Evolutionary conservation across 2,329 filamentous ascomycete genomes (phyloP).

Genomic region (Monilinia aucupariae): DNA sequence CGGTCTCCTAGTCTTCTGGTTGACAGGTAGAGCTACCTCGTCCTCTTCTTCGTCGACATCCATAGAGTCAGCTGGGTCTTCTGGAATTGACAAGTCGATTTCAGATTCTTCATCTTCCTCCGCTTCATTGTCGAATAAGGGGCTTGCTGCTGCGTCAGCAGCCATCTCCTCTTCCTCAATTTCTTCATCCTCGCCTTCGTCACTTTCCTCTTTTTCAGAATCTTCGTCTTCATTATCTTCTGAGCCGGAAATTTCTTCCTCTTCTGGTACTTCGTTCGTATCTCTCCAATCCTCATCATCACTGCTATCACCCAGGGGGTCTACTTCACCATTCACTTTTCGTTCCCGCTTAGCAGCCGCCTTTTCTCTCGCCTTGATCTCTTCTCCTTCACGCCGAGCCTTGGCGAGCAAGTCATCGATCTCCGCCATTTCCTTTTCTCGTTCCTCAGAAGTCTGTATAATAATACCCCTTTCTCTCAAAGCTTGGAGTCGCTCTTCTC

Average conservation of each 20-base stretch:
- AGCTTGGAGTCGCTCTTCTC: slow-evolving; percentile 69
- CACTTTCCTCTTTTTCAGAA: slow-evolving; percentile 35
- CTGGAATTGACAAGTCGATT: slow-evolving; percentile 33
- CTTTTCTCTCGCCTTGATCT: slow-evolving; percentile 72
- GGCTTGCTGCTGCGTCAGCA: slow-evolving; percentile 30
- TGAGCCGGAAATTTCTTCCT: slow-evolving; percentile 38
- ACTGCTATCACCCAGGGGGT: slow-evolving; percentile 46
- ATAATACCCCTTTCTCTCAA: slow-evolving; percentile 74
- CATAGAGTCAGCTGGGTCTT: slow-evolving; percentile 27
- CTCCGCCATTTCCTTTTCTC: slow-evolving; percentile 72
- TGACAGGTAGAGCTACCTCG: slow-evolving; percentile 21
- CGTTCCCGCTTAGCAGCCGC: slow-evolving; percentile 62
- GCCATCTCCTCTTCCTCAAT: slow-evolving; percentile 45
- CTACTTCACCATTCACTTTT: slow-evolving; percentile 41
- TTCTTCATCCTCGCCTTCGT: slow-evolving; percentile 20
- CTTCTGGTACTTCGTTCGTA: slow-evolving; percentile 39
- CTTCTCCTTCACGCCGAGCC: slow-evolving; percentile 72
- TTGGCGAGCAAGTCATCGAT: slow-evolving; percentile 85
- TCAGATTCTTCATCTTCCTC: slow-evolving; percentile 38
- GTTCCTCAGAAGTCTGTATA: slow-evolving; percentile 80
- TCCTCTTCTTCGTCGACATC: slow-evolving; percentile 32
- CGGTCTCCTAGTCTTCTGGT: slow-evolving; percentile 21
- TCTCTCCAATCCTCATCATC: slow-evolving; percentile 52
- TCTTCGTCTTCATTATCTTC: slow-evolving; percentile 40
- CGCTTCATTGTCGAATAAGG: slow-evolving; percentile 33